Evolutionary conservation across 2,329 filamentous ascomycete genomes (phyloP), one percentile per base, ranked within the genome.

Genomic region (Amylocarpus encephaloides): DNA sequence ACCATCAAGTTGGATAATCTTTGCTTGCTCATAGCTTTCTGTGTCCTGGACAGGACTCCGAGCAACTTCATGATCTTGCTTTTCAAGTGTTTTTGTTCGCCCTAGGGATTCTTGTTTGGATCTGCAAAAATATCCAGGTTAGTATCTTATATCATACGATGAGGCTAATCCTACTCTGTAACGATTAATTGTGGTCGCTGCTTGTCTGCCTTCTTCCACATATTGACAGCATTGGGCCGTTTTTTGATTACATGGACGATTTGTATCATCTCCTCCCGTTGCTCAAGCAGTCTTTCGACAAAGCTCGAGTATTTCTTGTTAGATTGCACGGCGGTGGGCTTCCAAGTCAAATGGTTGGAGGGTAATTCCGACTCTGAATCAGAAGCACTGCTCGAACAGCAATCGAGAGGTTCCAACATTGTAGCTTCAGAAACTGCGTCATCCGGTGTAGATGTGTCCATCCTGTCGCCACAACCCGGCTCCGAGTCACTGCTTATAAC

Each of bases 161-260:
- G 43, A 30, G 38, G 18, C 18, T 5, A 16, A 11, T 12, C 49
- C 39, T 47, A 57, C 49, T 30, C 40, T 15, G 19, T 6, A 26
- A 33, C 32, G 6, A 44, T 18, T 26, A 15, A 18, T n/a, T 42
- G 39, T 43, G 13, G 18, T 18, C 47, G 22, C 5, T 29, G 34
- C 46, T 30, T 34, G 35, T 55, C 53, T 15, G 48, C 50, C 12
- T 51, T 38, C 38, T 57, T 36, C 59, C 60, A 62, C 49, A 58
- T 55, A 6, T 57, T 51, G 11, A 51, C 13, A 13, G 61, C 59
- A 18, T 49, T 57, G 9, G 46, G 50, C 6, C 59, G 58, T n/a
- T 32, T 49, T 39, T 49, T 55, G 30, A 48, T 32, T 9, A 11
- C 6, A 36, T 59, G 57, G 15, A 62, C 52, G 19, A 56, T 29